Evolutionary conservation across 2,329 filamentous ascomycete species (phyloP).

Genomic region (Paraconiothyrium sp.): DNA sequence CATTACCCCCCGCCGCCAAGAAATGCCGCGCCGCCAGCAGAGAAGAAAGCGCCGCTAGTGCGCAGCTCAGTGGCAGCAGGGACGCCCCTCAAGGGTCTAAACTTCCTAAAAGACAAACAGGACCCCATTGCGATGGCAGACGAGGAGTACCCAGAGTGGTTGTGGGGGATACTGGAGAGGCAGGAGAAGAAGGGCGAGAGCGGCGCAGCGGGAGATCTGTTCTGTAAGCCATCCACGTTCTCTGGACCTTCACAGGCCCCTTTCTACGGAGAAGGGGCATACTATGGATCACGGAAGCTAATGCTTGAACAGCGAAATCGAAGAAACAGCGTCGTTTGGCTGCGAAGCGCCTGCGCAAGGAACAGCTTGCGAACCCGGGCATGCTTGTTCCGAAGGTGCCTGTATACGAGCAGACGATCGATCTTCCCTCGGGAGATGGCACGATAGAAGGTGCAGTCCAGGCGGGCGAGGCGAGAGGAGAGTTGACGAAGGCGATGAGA

Average conservation of each 20-base stretch:
- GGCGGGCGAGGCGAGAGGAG: conserved; percentile 63
- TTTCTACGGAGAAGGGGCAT: no score
- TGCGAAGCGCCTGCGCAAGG: conserved; percentile 71
- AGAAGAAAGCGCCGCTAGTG: conserved; percentile 44
- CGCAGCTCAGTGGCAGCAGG: conserved; percentile 69
- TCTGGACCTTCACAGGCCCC: neutral
- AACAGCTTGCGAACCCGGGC: conserved; percentile 71
- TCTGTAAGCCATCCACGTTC: conserved; percentile 68
- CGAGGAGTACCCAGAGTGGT: conserved; percentile 80
- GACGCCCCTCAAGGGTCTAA: conserved; percentile 76
- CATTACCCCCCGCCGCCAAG: conserved; percentile 38
- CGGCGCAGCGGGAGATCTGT: conserved; percentile 74
- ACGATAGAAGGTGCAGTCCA: conserved; percentile 57
- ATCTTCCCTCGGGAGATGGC: conserved; percentile 68
- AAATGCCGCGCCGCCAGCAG: conserved; percentile 34
- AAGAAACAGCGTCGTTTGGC: conserved; percentile 81
- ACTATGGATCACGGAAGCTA: neutral
- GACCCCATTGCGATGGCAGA: conserved; percentile 80
- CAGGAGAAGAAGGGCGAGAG: conserved; percentile 65
- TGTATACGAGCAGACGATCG: conserved; percentile 79
- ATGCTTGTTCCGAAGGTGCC: conserved; percentile 72
- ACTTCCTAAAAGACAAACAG: conserved; percentile 76
- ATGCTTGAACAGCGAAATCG: conserved; percentile 66
- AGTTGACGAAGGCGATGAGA: conserved; percentile 76
- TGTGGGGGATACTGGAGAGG: conserved; percentile 76